Evolutionary conservation across 306 rosid species (phyloP), one percentile per base, ranked within the genome.

Genomic region (Cucurbita maxima): DNA sequence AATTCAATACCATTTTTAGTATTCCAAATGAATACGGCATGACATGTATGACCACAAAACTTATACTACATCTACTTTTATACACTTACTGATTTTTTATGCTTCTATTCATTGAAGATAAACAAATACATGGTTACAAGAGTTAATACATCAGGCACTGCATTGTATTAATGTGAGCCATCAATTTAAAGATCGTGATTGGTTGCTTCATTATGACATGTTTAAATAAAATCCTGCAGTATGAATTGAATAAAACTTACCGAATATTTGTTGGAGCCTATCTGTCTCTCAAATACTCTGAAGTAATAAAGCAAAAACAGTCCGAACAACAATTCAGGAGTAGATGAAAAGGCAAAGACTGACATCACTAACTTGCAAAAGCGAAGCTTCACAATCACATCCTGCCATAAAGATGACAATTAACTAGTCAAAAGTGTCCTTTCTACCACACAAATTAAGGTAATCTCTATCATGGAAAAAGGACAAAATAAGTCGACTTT

Each of bases 241-340:
- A 47, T 34, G 30, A 76, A 58, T 59, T 75, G 41, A 72, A 55
- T 41, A 64, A 55, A 50, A 83, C 91, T 75, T 77, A 94, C 99
- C 0, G 96, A 89, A 76, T 88, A 88, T 83, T 95, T 95, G 62
- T 91, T 95, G 81, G 99, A 89, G 76, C 99, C 97, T 36, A 95
- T 95, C 77, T 95, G 99, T 76, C 99, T 89, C 88, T 95, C 99
- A 73, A 95, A 95, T 76, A 95, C 93, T 85, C 99, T 83, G 92
- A 95, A 95, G 81, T 95, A 95, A 76, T 95, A 95, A 19, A 89
- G 91, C 67, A 95, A 86, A 81, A 88, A 95, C 73, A 95, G 79
- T 75, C 99, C 99, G 74, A 91, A 95, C 88, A 95, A 79, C 85
- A 91, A 85, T 79, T 95, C 99, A 5, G 99, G 99, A 8, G 97